These are phyloP conservation scores for Cicer bijugum DNA, from an alignment of 306 rosid species.

Conservation along the genomic window DNA sequence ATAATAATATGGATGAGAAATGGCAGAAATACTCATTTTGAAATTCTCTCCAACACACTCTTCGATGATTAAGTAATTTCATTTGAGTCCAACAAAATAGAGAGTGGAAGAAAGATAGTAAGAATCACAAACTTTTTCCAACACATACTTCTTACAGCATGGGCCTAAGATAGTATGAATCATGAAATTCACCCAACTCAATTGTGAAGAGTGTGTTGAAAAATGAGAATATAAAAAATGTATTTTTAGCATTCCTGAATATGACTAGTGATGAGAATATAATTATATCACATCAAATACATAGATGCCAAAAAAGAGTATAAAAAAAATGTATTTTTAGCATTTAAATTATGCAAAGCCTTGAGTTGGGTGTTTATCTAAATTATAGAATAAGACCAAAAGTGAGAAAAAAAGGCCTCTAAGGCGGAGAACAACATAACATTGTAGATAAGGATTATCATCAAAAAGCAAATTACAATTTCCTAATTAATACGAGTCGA, in stretches of 20 bases:
- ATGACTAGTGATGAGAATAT: background rate
- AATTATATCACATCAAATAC: background rate
- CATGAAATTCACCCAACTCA: constrained; percentile 1
- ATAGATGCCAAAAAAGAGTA: background rate
- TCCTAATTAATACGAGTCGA: background rate
- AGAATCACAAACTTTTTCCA: background rate
- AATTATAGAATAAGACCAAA: background rate
- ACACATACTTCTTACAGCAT: background rate
- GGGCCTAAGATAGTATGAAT: background rate
- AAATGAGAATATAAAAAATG: background rate
- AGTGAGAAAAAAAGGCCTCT: background rate
- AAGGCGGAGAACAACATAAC: constrained; percentile 22
- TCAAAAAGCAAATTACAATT: background rate
- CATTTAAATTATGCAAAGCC: constrained; percentile 6
- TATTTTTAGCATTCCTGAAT: background rate
- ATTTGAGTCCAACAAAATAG: background rate
- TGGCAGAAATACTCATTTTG: background rate
- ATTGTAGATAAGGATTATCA: constrained; percentile 26
- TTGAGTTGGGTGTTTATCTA: background rate
- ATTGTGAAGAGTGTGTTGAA: background rate
- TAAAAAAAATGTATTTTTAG: background rate
- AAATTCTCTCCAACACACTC: constrained; percentile 1
- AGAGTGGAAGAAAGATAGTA: background rate
- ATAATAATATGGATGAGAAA: constrained; percentile 10
- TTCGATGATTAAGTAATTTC: background rate